Percentiles rank a stretch among this genome's conserved stretches.
Evolutionary conservation across 139 green algal genomes (phyloP).

Genomic region (Coccomyxa sp.): DNA sequence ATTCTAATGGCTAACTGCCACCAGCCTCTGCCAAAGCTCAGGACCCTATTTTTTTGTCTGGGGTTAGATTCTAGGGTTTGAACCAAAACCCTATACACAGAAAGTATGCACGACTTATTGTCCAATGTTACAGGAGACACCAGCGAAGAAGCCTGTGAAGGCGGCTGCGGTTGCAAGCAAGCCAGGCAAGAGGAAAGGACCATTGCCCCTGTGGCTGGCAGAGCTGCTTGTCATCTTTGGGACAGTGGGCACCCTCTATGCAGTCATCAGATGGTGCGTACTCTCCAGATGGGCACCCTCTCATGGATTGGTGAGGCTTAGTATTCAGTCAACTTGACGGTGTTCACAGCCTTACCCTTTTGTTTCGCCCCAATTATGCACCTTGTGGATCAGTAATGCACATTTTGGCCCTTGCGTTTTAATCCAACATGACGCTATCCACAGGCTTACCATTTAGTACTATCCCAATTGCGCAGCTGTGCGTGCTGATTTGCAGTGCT

Average conservation of each 20-base stretch:
- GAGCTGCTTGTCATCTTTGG: not conserved
- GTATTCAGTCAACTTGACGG: too few relatives aligned
- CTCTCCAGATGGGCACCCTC: not conserved
- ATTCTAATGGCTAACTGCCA: not conserved
- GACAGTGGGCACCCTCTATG: not conserved
- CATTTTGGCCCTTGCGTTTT: too few relatives aligned
- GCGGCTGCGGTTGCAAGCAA: not conserved
- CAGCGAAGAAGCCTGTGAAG: not conserved
- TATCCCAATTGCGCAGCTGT: not conserved
- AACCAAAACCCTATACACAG: not conserved
- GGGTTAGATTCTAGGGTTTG: not conserved
- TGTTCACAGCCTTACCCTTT: not conserved
- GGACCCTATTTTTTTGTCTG: not conserved
- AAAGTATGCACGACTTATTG: not conserved
- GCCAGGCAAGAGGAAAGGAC: not conserved
- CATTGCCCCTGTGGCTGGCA: slow-evolving; percentile 1
- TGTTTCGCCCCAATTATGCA: not conserved
- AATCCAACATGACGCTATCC: not conserved
- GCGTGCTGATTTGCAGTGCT: not conserved
- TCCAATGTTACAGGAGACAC: not conserved
- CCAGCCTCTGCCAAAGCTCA: not conserved
- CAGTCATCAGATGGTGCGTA: not conserved
- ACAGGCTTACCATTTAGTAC: not conserved
- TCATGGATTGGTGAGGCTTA: not conserved
- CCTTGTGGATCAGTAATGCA: not conserved